These are phyloP conservation scores for Mortierella alpina DNA, from an alignment of 192 early-diverging fungal species.

Conservation along the genomic window DNA sequence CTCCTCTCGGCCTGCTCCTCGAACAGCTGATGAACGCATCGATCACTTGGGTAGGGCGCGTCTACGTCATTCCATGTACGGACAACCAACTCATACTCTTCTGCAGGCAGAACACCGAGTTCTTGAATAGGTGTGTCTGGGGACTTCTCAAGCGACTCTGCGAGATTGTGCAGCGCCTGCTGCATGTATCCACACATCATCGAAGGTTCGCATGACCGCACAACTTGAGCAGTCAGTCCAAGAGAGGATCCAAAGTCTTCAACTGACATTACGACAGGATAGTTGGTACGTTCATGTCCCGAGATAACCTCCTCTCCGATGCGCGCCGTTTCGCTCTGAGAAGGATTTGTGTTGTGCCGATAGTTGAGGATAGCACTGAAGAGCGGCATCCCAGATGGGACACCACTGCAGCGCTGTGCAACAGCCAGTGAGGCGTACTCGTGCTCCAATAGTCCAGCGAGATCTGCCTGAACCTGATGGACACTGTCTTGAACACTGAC, in stretches of 20 bases:
- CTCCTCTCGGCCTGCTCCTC: too few relatives aligned
- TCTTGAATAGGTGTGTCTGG: too few relatives aligned
- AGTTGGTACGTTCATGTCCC: conserved; percentile 4
- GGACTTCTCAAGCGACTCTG: not conserved
- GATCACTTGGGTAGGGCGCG: too few relatives aligned
- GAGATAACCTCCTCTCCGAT: not conserved
- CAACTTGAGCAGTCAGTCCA: conserved; percentile 1
- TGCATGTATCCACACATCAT: not conserved
- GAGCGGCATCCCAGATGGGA: not conserved
- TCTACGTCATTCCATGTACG: too few relatives aligned
- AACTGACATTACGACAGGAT: not conserved
- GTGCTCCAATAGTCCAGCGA: too few relatives aligned
- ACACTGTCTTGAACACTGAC: too few relatives aligned
- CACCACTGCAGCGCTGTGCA: conserved; percentile 4
- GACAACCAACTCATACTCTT: too few relatives aligned
- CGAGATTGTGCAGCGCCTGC: not conserved
- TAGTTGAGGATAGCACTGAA: conserved; percentile 7
- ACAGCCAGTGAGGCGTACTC: too few relatives aligned
- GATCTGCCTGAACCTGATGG: too few relatives aligned
- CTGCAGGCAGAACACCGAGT: too few relatives aligned
- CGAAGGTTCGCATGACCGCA: not conserved
- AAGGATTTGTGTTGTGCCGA: not conserved
- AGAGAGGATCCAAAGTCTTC: conserved; percentile 2
- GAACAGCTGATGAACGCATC: too few relatives aligned
- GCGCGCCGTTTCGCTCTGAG: not conserved